Conservation (phyloP, 331 rosid genomes). For the Erythrophleum ivorense region DNA sequence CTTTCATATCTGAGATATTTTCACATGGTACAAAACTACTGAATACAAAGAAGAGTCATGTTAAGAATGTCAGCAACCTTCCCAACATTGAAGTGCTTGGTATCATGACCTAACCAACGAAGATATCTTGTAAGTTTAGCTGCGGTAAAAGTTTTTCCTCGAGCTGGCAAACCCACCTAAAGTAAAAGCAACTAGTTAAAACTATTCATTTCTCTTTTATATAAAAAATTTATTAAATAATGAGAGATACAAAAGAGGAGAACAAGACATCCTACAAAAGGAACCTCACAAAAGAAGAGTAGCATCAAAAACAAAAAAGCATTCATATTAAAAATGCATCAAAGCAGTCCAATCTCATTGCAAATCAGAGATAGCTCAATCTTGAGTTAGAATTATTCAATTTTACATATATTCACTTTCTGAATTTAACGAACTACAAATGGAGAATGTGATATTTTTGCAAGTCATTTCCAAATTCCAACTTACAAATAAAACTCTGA, state of each 20-base stretch:
- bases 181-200: conserved; percentile 43
- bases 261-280: neutral
- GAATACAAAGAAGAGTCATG: conserved; percentile 36
- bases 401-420: conserved; percentile 27
- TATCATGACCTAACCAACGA: conserved; percentile 98
- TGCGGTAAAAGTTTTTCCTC: conserved; percentile 98
- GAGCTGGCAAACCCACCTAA: conserved; percentile 99
- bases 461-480: conserved; percentile 27
- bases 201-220: conserved; percentile 3
- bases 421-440: conserved; percentile 32
- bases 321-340: neutral
- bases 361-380: neutral
- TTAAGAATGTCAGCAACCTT: conserved; percentile 72
- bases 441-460: conserved; percentile 9
- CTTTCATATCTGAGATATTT: conserved; percentile 35
- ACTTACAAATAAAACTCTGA: conserved; percentile 24
- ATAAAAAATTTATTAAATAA: neutral
- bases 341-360: neutral
- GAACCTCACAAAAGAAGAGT: neutral
- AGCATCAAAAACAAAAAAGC: neutral
- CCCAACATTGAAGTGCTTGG: conserved; percentile 98
- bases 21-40: conserved; percentile 33
- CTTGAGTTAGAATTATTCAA: neutral
- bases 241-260: neutral
- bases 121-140: conserved; percentile 99